Percentiles rank a stretch among this genome's conserved stretches.
phyloP scores from a whole-genome alignment of 2,329 filamentous ascomycete species.

The Exophiala spinifera region DNA sequence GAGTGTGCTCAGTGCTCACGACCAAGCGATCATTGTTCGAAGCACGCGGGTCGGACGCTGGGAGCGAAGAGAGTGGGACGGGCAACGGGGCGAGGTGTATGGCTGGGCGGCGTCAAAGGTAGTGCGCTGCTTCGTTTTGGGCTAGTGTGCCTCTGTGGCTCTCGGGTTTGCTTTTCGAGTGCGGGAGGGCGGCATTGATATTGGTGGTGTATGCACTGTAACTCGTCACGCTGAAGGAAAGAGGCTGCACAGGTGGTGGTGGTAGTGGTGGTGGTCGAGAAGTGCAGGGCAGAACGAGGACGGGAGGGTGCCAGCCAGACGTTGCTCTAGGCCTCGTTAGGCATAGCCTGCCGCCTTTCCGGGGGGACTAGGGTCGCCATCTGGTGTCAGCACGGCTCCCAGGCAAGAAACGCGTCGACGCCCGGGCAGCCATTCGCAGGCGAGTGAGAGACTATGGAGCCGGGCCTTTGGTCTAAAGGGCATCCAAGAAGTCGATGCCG shows the following conservation, averaged over 20 bases:
- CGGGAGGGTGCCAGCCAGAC: too few relatives aligned
- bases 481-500: too few relatives aligned
- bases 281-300: too few relatives aligned
- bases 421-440: not conserved
- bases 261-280: too few relatives aligned
- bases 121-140: too few relatives aligned
- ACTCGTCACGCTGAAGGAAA: too few relatives aligned
- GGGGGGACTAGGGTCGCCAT: slow-evolving; percentile 12
- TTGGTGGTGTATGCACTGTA: too few relatives aligned
- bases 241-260: slow-evolving; percentile 4
- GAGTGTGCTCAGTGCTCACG: slow-evolving; percentile 8
- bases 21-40: slow-evolving; percentile 20
- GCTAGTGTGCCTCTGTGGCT: too few relatives aligned
- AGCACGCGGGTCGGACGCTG: slow-evolving; percentile 26
- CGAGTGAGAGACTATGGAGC: not conserved
- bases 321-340: slow-evolving; percentile 9
- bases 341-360: slow-evolving; percentile 22
- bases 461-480: not conserved
- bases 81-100: not conserved
- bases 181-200: slow-evolving; percentile 7
- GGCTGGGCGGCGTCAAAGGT: too few relatives aligned
- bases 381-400: slow-evolving; percentile 19
- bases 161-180: not conserved
- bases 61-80: slow-evolving; percentile 9
- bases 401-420: slow-evolving; percentile 8